Base-by-base conservation (phyloP, 768 basidiomycete species). In the Rhizopogon rudus region DNA sequence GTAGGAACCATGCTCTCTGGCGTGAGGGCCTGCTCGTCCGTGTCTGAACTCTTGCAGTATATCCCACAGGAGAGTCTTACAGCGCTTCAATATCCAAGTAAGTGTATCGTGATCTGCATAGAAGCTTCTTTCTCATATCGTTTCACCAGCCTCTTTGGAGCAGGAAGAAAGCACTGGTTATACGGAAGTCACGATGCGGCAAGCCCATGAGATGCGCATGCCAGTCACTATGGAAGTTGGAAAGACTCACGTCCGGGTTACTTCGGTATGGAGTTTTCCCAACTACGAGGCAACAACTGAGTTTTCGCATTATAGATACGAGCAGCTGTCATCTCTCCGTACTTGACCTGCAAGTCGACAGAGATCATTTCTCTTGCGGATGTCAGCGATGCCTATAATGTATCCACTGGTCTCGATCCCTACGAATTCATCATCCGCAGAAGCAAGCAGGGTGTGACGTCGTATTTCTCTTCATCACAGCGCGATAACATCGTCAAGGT, bases 311-410 rank as follows among this genome's bases (percentile, higher is more conserved):
- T 48, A 25, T 60, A 88, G 84, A 77, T 82, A 60, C 88, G 87
- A 64, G 81, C 90, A n/a, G 79, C 81, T 61, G 75, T 81, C 7
- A 81, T 94, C 43, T 87, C 86, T 4, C 81, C 87, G 1, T 73
- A 75, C 0, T 70, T 92, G 49, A 78, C 83, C 9, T 88, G 89
- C 71, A 83, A 84, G 71, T 83, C 88, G 2, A 88, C 87, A 1
- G 93, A 97, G 62, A 83, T 96, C 52, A 84, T 95, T 52, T 79
- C 83, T 6, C 71, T 94, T 25, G 71, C 80, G 3, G 93, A 95
- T 56, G 81, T 97, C 59, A 91, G 91, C 70, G 93, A 97, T 61
- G 81, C 91, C 1, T 89, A 92, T 70, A 88, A 88, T 44, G 83
- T 93, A 20, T 82, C 85, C 2, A 88, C 85, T 14, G 88, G 88